Base-by-base conservation (phyloP, 2,329 filamentous ascomycete genomes). In the Tolypocladium pustulatum region DNA sequence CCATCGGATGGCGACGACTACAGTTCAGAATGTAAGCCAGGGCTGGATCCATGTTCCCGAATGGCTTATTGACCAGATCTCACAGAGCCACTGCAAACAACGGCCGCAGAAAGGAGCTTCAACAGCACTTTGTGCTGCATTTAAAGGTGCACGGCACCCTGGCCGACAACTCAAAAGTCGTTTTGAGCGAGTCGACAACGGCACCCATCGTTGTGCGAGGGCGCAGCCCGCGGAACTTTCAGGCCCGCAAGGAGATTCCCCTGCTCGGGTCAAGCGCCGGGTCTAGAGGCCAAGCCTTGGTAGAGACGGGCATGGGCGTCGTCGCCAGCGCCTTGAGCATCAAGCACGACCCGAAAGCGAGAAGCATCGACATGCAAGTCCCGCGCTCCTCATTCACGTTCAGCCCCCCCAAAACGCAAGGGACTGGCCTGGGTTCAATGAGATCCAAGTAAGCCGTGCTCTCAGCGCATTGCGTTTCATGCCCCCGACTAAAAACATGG, bases 181-280 rank as follows among this genome's bases (percentile, higher is more conserved):
- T 90, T 9, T 81, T 97, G 56, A 89, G 88, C 56, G 92, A 97
- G 73, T 86, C 91, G 20, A 87, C 87, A 36, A 97, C 93, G 0
- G 89, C 91, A 1, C 90, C 93, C 2, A 93, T 97, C 65, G 95
- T 97, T 58, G 93, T 97, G 36, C 88, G 93, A 61, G 93, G 93
- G 40, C 84, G 93, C 66, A 97, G 92, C 72, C 93, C 93, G 4
- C 83, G 93, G 41, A 97, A 97, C 73, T 97, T 97, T 72, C 91
- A 96, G 72, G 89, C 91, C 12, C 83, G 93, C 57, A 97, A 96
- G 72, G 93, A 97, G 71, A 88, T 96, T 61, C 91, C 93, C 2
- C 81, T 97, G 54, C 82, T 91, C 57, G 90, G 89, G 22, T 85
- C 82, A 20, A 90, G 88, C 63, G 87, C 87, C 27, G 86, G 87